Evolutionary conservation across 192 early-diverging fungal species (phyloP).

Genomic region (Coemansia umbellata): DNA sequence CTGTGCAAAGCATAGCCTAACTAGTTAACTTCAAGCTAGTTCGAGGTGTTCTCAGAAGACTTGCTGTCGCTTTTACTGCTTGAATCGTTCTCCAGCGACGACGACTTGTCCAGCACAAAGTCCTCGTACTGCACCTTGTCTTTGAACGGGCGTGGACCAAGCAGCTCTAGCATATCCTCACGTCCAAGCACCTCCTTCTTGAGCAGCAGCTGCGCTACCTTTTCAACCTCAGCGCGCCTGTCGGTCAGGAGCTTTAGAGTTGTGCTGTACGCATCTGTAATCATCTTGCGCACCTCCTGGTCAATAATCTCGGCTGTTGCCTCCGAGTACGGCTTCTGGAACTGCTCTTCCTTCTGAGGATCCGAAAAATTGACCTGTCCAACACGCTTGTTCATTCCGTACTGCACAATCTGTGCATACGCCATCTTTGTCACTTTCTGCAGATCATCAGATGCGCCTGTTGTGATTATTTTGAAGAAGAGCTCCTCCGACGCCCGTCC

Average conservation of each 20-base stretch:
- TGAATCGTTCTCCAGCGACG: constrained; percentile 17
- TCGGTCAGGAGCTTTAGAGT: constrained; percentile 82
- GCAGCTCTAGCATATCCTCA: constrained; percentile 89
- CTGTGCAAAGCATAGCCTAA: too few relatives aligned
- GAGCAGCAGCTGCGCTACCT: constrained; percentile 86
- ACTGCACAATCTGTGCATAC: constrained; percentile 90
- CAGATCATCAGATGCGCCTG: constrained; percentile 96
- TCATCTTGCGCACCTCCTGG: constrained; percentile 83
- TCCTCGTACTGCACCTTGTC: constrained; percentile 71
- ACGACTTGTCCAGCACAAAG: constrained; percentile 52
- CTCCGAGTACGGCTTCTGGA: constrained; percentile 96
- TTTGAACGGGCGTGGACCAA: constrained; percentile 81
- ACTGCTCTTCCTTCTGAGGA: constrained; percentile 65
- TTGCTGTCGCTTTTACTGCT: too few relatives aligned
- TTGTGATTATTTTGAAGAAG: constrained; percentile 92
- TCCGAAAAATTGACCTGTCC: constrained; percentile 84
- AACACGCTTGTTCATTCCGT: constrained; percentile 89
- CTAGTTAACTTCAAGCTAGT: too few relatives aligned
- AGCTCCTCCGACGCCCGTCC: constrained; percentile 86
- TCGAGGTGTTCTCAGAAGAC: too few relatives aligned
- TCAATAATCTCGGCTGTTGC: constrained; percentile 93
- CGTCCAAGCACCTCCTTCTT: constrained; percentile 96
- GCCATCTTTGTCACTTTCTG: constrained; percentile 97
- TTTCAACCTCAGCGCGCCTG: constrained; percentile 81
- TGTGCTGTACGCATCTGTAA: constrained; percentile 75